phyloP scores from a whole-genome alignment of 176 grass and related monocot genomes.

The Lolium perenne region DNA sequence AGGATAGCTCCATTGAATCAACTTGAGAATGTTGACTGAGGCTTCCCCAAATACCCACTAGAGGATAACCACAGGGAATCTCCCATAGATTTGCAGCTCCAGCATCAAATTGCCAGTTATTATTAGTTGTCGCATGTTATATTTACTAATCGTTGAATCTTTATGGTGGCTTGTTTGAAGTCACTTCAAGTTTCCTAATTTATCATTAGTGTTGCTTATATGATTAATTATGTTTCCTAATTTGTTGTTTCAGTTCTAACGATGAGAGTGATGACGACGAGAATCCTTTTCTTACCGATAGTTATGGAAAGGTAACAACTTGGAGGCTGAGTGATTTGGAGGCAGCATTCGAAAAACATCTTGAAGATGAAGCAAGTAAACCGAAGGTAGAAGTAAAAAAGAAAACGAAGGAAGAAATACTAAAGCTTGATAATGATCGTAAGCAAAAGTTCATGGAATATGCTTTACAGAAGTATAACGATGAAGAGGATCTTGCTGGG shows the following conservation, averaged over 20 bases:
- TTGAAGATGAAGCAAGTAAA: neutral
- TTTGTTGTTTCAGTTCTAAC: neutral
- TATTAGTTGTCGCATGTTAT: neutral
- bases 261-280: neutral
- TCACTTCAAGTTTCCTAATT: constrained; percentile 5
- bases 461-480: constrained; percentile 7
- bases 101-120: neutral
- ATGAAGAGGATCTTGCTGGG: constrained; percentile 1
- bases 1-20: neutral
- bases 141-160: neutral
- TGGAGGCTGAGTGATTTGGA: neutral
- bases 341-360: neutral
- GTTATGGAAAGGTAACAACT: constrained; percentile 1
- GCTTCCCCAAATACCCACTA: neutral
- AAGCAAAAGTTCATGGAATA: neutral
- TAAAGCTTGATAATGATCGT: neutral
- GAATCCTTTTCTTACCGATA: neutral
- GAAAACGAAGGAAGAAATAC: neutral
- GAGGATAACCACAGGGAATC: neutral
- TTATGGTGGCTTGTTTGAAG: neutral
- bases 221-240: neutral
- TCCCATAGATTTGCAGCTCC: neutral
- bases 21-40: neutral
- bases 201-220: neutral
- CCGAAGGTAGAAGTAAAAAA: neutral